Evolutionary conservation across 2,329 filamentous ascomycete genomes (phyloP), one percentile per base, ranked within the genome.

Genomic region (Xylaria sp.): DNA sequence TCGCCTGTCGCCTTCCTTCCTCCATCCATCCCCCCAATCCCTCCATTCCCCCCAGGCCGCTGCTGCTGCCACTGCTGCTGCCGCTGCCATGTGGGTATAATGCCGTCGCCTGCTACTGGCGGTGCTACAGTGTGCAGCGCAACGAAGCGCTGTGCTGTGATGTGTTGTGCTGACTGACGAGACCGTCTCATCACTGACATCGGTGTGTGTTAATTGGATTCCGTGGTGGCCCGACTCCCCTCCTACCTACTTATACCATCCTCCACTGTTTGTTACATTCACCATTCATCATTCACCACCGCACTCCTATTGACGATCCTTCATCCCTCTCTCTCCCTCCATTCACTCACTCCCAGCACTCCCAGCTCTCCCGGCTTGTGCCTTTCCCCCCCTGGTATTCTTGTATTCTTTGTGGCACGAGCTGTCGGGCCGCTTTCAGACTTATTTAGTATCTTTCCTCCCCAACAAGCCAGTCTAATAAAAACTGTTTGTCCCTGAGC

Each of bases 371-470:
- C 41, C 11, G 17, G 27, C 21, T 17, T n/a, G 41, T 44, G 41
- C 25, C 25, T 10, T 47, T 23, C 9, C 9, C 10, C n/a, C 13
- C 10, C 33, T 37, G 17, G 43, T 47, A 19, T 46, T 46, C n/a
- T n/a, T n/a, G n/a, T n/a, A n/a, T n/a, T n/a, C n/a, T n/a, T n/a
- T n/a, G n/a, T n/a, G n/a, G n/a, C n/a, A n/a, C n/a, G n/a, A n/a
- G n/a, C n/a, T n/a, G n/a, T n/a, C n/a, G n/a, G n/a, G n/a, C n/a
- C n/a, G n/a, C n/a, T n/a, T 29, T 3, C n/a, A 13, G 9, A 23
- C 40, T 15, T 49, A 43, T 40, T 35, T n/a, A 63, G 47, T 43
- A 64, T 58, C 51, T 62, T 58, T 62, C 62, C 62, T 58, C 43
- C 38, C 47, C 46, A 23, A n/a, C n/a, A n/a, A n/a, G n/a, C n/a